Base-by-base conservation (phyloP, 164 flowering plant species). In the Dillenia turbinata region DNA sequence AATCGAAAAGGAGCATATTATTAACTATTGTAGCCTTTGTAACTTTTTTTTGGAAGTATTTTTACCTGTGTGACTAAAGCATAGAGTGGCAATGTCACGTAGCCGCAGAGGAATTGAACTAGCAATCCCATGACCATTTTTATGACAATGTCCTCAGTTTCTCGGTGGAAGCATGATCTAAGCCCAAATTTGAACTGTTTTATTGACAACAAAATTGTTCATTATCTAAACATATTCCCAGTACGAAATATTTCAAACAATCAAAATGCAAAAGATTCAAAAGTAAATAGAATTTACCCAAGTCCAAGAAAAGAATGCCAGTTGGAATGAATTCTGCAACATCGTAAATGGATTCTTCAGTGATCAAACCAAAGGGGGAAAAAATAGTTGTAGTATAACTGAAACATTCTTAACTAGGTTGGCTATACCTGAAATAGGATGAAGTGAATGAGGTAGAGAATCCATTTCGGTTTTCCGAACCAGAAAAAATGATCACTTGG, bases 221-320 rank as follows among this genome's bases (percentile, higher is more conserved):
- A 33, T 44, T 10, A 40, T 5, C 3, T 7, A 43, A 11, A 17
- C 17, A 45, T 40, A 33, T 4, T 2, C 13, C 13, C 60, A 22
- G 9, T 33, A 15, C 26, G 46, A 62, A 52, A 49, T 44, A 12
- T 12, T 22, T 46, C 2, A 12, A 40, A 19, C n/a, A 11, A 8
- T 52, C 15, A 17, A 7, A 60, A 47, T 26, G 46, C 43, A 59
- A 12, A 47, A 3, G 0, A 58, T 9, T 5, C 17, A 57, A 61
- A 8, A 22, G 44, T 7, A 9, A 13, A 24, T 12, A 44, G 12
- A 51, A 59, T 82, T 26, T 73, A 86, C 96, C 85, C 85, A 84
- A 67, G 80, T 80, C 91, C 91, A 85, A 46, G 79, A 45, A 65
- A 88, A 85, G 76, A 85, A 83, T 61, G 89, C 87, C 62, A 88